A percentile compares a stretch with the other conserved stretches of the same genome.
phyloP scores from a whole-genome alignment of 2,329 filamentous ascomycete genomes.

The Beauveria bassiana region DNA sequence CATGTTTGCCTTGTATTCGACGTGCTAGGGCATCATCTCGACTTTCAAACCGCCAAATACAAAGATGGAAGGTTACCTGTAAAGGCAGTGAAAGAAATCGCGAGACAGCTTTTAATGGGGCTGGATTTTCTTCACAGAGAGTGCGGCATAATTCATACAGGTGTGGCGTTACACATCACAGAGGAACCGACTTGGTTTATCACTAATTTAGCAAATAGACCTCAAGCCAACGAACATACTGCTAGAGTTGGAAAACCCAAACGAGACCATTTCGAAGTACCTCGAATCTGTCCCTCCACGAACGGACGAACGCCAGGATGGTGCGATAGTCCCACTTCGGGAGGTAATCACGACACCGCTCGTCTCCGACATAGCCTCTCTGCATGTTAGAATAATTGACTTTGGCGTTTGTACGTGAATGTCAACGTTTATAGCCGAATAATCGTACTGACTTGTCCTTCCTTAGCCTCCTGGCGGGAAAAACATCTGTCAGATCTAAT shows the following conservation, averaged over 20 bases:
- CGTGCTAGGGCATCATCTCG: background rate
- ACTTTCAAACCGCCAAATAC: background rate
- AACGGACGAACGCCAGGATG: background rate
- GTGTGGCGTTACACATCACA: background rate
- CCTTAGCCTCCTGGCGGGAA: slow-evolving; percentile 16
- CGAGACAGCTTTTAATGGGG: background rate
- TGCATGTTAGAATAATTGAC: slow-evolving; percentile 4
- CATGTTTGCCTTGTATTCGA: slow-evolving; percentile 19
- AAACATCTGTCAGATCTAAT: slow-evolving; percentile 18
- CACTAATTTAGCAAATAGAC: background rate
- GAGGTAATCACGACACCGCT: slow-evolving; percentile 5
- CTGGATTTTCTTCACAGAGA: slow-evolving; percentile 4
- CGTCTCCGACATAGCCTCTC: background rate
- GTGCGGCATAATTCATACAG: slow-evolving; percentile 1
- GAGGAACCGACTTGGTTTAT: background rate
- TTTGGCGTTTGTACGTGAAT: slow-evolving; percentile 1
- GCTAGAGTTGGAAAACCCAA: background rate
- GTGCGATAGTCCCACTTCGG: background rate
- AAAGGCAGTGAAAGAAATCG: background rate
- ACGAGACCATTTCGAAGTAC: background rate
- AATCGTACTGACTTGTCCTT: slow-evolving; percentile 5
- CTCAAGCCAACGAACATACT: slow-evolving; percentile 7
- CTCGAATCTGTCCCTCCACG: background rate
- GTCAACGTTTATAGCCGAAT: background rate
- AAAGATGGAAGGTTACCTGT: background rate